Evolutionary conservation across 1,284 basidiomycete genomes (phyloP), one percentile per base, ranked within the genome.

Genomic region (Fomitopsis schrenkii): DNA sequence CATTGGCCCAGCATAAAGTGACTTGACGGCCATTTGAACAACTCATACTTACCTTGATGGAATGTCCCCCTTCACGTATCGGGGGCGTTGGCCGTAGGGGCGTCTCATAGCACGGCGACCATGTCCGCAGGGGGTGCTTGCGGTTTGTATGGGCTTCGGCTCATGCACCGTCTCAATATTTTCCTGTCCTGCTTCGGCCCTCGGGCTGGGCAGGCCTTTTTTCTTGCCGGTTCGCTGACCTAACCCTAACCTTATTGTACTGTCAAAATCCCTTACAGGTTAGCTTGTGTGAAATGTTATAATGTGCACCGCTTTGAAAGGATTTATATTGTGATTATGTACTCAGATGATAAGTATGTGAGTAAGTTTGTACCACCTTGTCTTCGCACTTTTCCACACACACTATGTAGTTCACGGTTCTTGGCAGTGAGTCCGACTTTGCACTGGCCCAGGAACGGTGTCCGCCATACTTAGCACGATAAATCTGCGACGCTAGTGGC

Each of bases 191-290:
- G 58, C 58, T 59, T 59, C 52, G 61, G 61, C 61, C 61, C 61
- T 62, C 61, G 61, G 61, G 61, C 61, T 62, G 60, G 57, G 60
- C 57, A 55, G 60, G 60, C 60, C 57, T 59, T 59, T 55, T 48
- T 56, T 57, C 57, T 68, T 64, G 68, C 56, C 53, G 15, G 40
- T 67, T 28, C 40, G 38, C 35, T 10, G 46, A 57, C 38, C 70
- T 72, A 72, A 73, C 72, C 71, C 72, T 73, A 73, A 73, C 70
- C 71, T 15, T 33, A 8, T 33, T 33, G 22, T 22, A 22, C 22
- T 22, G 22, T 22, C 22, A 22, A 22, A 22, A 22, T 22, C 22
- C 22, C 22, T 22, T 22, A 1, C 22, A 2, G 22, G 22, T 22
- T 2, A 22, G 22, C 22, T 22, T 22, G 22, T 22, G 22, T 22